These are phyloP conservation scores for Penicillium griseofulvum DNA, from an alignment of 2,329 filamentous ascomycete species.

Conservation along the genomic window DNA sequence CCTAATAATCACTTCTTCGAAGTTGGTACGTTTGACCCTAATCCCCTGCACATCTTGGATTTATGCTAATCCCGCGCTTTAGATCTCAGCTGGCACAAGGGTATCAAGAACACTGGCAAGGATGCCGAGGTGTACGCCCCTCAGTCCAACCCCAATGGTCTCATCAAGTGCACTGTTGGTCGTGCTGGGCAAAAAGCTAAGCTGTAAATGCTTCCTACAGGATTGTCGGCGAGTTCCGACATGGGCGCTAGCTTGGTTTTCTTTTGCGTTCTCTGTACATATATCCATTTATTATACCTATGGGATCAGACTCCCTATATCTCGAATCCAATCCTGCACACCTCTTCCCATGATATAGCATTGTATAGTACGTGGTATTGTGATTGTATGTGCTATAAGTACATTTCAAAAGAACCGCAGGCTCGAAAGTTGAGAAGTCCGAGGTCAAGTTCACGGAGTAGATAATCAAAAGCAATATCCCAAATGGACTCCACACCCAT, in stretches of 20 bases:
- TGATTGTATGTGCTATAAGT: conserved; percentile 21
- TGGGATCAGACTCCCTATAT: conserved; percentile 3
- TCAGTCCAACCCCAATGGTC: conserved; percentile 86
- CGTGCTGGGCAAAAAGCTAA: conserved; percentile 35
- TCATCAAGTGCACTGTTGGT: conserved; percentile 86
- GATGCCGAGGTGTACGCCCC: conserved; percentile 95
- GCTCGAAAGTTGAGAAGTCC: conserved; percentile 8
- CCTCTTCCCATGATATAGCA: background rate
- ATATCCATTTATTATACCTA: conserved; percentile 24
- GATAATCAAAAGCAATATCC: conserved; percentile 20
- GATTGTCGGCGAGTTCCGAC: conserved; percentile 5
- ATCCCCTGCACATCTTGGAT: background rate
- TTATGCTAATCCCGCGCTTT: conserved; percentile 9
- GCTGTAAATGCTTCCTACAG: conserved; percentile 24
- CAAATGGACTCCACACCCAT: conserved; percentile 41
- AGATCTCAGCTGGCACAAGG: conserved; percentile 98
- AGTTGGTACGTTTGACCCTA: conserved; percentile 53
- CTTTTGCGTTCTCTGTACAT: conserved; percentile 19
- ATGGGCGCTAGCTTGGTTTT: background rate
- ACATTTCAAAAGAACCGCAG: conserved; percentile 17
- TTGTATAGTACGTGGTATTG: conserved; percentile 13
- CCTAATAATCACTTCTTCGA: conserved; percentile 99
- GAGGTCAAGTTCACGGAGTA: conserved; percentile 9
- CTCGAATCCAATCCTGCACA: background rate
- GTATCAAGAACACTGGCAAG: conserved; percentile 87